Conservation (phyloP, 495 filamentous ascomycete genomes). For the Podospora appendiculata region DNA sequence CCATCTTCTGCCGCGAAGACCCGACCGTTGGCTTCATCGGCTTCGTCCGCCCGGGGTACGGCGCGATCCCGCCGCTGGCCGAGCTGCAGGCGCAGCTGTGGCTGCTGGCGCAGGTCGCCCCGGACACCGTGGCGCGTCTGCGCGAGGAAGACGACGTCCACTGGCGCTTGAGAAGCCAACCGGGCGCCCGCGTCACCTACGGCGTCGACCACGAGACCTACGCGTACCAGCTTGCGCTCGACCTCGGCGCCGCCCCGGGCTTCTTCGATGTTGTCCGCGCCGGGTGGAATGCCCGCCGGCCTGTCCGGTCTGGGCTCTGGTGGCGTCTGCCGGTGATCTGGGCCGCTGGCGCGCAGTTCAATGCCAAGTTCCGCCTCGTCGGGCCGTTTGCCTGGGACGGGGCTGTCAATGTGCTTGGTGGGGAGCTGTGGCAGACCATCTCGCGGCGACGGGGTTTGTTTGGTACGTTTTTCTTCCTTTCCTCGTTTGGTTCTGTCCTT, state of each 20-base stretch:
- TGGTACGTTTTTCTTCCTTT: constrained; percentile 2
- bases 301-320: neutral
- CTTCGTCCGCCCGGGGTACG: constrained; percentile 39
- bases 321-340: constrained; percentile 23
- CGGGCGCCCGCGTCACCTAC: constrained; percentile 21
- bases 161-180: constrained; percentile 22
- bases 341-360: constrained; percentile 30
- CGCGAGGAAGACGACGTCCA: constrained; percentile 16
- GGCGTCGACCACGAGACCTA: constrained; percentile 40
- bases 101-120: constrained; percentile 24
- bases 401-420: constrained; percentile 21
- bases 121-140: constrained; percentile 5
- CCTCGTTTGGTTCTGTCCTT: too few relatives aligned
- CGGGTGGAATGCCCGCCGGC: neutral
- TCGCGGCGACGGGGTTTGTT: constrained; percentile 23
- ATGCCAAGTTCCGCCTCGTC: constrained; percentile 30
- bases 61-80: constrained; percentile 40
- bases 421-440: constrained; percentile 30
- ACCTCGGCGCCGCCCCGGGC: constrained; percentile 29
- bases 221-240: constrained; percentile 34
- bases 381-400: constrained; percentile 33
- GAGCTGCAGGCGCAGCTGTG: constrained; percentile 42
- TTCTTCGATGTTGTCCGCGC: constrained; percentile 20
- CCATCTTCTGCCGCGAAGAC: constrained; percentile 28
- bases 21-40: constrained; percentile 38